A percentile compares a stretch with the other conserved stretches of the same genome.
phyloP scores from a whole-genome alignment of 768 basidiomycete genomes.

The Suillus bovinus region DNA sequence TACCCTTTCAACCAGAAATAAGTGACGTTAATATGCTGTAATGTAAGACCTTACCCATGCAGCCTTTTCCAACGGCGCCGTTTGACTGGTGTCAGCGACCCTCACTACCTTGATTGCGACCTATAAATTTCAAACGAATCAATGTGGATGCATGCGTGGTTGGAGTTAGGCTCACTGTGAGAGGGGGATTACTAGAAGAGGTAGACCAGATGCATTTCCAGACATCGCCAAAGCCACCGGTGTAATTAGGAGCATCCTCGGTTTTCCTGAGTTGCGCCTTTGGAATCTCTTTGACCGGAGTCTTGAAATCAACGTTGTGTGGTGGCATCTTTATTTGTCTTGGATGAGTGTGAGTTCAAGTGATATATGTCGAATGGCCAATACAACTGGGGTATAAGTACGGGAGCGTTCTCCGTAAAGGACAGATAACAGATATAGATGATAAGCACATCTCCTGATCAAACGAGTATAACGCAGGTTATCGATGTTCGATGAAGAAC shows the following conservation, averaged over 20 bases:
- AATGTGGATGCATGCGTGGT: not conserved
- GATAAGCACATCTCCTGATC: not conserved
- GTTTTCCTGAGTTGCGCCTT: not conserved
- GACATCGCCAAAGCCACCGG: not conserved
- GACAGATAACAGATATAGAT: not conserved
- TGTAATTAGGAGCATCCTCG: not conserved
- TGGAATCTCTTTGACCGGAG: not conserved
- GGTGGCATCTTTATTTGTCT: not conserved
- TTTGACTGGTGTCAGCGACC: not conserved
- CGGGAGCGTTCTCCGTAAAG: not conserved
- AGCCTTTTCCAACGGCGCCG: not conserved
- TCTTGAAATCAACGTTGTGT: not conserved
- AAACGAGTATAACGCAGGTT: not conserved
- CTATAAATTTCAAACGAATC: not conserved
- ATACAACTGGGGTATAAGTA: not conserved
- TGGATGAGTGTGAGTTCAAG: not conserved
- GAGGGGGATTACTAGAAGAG: not conserved
- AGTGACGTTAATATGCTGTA: not conserved
- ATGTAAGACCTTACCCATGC: not conserved
- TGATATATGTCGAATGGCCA: not conserved
- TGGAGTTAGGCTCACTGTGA: not conserved
- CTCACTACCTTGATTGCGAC: conserved; percentile 2
- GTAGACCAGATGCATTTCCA: not conserved
- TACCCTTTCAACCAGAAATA: conserved; percentile 16
- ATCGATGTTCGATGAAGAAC: not conserved